These are phyloP conservation scores for Leptomonas seymouri DNA, from an alignment of 208 protist genomes.

Conservation along the genomic window DNA sequence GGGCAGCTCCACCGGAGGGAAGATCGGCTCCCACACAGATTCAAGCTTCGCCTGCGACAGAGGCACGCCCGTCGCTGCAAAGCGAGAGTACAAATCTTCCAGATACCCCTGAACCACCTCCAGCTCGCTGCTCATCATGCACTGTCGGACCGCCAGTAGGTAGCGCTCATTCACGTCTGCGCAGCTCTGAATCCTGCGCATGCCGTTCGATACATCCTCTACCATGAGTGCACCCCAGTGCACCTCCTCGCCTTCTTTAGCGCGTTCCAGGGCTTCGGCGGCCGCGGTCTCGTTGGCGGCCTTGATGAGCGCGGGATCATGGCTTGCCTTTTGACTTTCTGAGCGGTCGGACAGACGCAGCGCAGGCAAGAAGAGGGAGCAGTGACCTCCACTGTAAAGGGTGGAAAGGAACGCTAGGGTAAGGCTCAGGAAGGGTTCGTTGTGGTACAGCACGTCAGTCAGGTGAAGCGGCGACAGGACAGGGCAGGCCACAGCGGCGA, in stretches of 20 bases:
- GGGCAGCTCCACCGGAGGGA: conserved; percentile 54
- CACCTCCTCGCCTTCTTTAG: conserved; percentile 22
- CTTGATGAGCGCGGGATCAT: neutral
- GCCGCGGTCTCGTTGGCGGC: neutral
- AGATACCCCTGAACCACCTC: conserved; percentile 75
- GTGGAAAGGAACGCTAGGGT: conserved; percentile 66
- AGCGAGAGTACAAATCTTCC: conserved; percentile 56
- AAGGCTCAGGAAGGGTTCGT: conserved; percentile 61
- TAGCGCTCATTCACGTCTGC: conserved; percentile 71
- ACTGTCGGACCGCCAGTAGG: conserved; percentile 59
- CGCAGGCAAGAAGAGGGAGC: conserved; percentile 65
- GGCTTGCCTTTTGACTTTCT: neutral
- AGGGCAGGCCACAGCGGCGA: conserved; percentile 33
- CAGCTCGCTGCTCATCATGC: conserved; percentile 61
- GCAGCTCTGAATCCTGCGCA: conserved; percentile 61
- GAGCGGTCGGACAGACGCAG: neutral
- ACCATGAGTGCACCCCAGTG: conserved; percentile 68
- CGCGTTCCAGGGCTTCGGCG: conserved; percentile 1
- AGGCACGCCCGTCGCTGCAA: conserved; percentile 48
- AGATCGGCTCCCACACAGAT: conserved; percentile 45
- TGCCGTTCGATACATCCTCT: conserved; percentile 64
- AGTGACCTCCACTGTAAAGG: conserved; percentile 80
- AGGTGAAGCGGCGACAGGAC: conserved; percentile 69
- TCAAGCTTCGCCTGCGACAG: conserved; percentile 71
- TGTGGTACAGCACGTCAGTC: conserved; percentile 59